phyloP scores from a whole-genome alignment of 805 yeast genomes.

The Yamadazyma kitorensis region DNA sequence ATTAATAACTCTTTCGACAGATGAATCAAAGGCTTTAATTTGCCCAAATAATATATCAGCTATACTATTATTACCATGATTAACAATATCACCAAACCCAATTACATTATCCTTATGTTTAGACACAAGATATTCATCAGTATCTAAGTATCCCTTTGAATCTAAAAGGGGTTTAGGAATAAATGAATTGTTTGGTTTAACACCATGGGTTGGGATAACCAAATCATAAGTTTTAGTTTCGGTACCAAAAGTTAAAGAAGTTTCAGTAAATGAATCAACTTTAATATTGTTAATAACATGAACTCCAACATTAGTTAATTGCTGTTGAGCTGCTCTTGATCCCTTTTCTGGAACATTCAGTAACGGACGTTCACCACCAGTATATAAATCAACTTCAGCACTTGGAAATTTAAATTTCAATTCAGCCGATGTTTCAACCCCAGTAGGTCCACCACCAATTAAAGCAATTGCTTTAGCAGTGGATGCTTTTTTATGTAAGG shows the following conservation, averaged over 20 bases:
- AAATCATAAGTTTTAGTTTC: slow-evolving; percentile 22
- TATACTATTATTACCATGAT: slow-evolving; percentile 14
- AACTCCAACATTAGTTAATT: slow-evolving; percentile 18
- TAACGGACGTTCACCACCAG: slow-evolving; percentile 20
- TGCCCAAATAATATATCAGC: not conserved
- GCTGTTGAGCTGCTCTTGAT: slow-evolving; percentile 12
- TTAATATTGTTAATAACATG: slow-evolving; percentile 18
- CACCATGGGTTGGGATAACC: slow-evolving; percentile 24
- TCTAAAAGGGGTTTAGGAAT: slow-evolving; percentile 22
- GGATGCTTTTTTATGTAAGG: slow-evolving; percentile 17
- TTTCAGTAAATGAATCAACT: slow-evolving; percentile 8
- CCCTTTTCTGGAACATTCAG: slow-evolving; percentile 13
- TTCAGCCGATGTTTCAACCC: slow-evolving; percentile 38
- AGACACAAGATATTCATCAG: slow-evolving; percentile 25
- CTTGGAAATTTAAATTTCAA: slow-evolving; percentile 21
- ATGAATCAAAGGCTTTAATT: not conserved
- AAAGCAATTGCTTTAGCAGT: slow-evolving; percentile 29
- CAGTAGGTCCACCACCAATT: slow-evolving; percentile 37
- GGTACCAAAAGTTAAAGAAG: slow-evolving; percentile 17
- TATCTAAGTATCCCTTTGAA: slow-evolving; percentile 23
- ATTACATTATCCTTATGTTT: slow-evolving; percentile 22
- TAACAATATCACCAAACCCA: slow-evolving; percentile 36
- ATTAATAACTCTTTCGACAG: not conserved
- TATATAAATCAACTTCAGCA: slow-evolving; percentile 21
- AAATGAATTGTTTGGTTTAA: slow-evolving; percentile 30